Percentiles rank a stretch among this genome's conserved stretches.
These are phyloP conservation scores for Phallus indusiatus DNA, from an alignment of 768 basidiomycete species.

Conservation along the genomic window DNA sequence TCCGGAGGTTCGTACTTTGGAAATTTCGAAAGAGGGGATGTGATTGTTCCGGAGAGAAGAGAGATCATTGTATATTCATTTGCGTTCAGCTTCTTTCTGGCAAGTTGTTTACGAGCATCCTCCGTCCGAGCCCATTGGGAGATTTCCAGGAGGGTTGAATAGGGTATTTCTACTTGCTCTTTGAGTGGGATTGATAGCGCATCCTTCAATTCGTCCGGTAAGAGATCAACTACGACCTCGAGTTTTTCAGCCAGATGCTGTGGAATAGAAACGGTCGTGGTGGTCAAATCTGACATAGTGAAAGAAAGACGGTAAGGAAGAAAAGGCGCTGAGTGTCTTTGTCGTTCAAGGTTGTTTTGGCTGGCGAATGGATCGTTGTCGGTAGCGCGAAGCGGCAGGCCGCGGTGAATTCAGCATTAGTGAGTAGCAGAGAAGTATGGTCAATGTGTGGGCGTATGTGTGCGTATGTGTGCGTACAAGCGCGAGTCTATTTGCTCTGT, in stretches of 20 bases:
- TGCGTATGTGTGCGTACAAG: no score
- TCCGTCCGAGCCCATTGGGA: slow-evolving; percentile 62
- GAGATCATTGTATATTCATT: slow-evolving; percentile 59
- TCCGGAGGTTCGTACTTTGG: slow-evolving; percentile 38
- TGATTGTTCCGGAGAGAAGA: slow-evolving; percentile 65
- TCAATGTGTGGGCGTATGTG: no score
- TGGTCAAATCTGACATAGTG: neutral
- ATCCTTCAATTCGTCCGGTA: slow-evolving; percentile 36
- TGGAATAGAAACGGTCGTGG: slow-evolving; percentile 41
- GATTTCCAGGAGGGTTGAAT: slow-evolving; percentile 45
- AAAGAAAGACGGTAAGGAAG: no score
- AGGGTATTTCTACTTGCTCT: slow-evolving; percentile 42
- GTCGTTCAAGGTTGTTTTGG: no score
- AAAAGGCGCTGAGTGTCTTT: no score
- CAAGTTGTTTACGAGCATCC: slow-evolving; percentile 31
- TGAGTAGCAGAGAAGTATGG: no score
- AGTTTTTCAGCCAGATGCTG: slow-evolving; percentile 41
- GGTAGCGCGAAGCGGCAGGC: no score
- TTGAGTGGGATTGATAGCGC: slow-evolving; percentile 33
- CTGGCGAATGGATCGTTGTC: no score
- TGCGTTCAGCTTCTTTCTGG: slow-evolving; percentile 39
- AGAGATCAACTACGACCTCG: slow-evolving; percentile 30
- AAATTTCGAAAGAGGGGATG: slow-evolving; percentile 71
- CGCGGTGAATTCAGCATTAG: no score
- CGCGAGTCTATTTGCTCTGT: no score